Evolutionary conservation across 2,329 filamentous ascomycete genomes (phyloP).

Genomic region (Neoscytalidium dimidiatum): DNA sequence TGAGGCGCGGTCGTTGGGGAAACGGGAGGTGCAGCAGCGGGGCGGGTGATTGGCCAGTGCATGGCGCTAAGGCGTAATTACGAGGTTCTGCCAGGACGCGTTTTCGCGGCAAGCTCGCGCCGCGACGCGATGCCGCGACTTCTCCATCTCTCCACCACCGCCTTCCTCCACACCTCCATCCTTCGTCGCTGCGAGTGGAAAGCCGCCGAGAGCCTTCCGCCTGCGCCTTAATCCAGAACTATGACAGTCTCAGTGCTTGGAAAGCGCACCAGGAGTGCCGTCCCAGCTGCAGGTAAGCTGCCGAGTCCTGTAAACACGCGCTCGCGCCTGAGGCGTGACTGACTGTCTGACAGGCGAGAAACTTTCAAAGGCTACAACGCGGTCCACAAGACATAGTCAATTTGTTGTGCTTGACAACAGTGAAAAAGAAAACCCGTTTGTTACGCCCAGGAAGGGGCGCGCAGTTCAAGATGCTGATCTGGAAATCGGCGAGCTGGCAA

Average conservation of each 20-base stretch:
- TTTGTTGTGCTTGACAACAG: slow-evolving; percentile 58
- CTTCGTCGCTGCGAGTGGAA: background rate
- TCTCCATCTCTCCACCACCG: slow-evolving; percentile 9
- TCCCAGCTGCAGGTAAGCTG: slow-evolving; percentile 22
- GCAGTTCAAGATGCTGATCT: slow-evolving; percentile 35
- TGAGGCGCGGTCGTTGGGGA: slow-evolving; percentile 5
- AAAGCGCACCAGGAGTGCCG: slow-evolving; percentile 41
- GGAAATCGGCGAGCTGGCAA: slow-evolving; percentile 47
- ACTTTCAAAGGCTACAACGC: slow-evolving; percentile 13
- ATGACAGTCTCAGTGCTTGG: slow-evolving; percentile 40
- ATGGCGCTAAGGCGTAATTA: background rate
- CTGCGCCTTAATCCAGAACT: background rate
- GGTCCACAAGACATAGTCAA: slow-evolving; percentile 45
- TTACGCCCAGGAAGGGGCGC: slow-evolving; percentile 37
- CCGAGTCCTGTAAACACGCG: slow-evolving; percentile 29
- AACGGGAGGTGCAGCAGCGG: background rate
- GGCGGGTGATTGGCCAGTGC: background rate
- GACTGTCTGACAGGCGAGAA: slow-evolving; percentile 1
- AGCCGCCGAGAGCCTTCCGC: background rate
- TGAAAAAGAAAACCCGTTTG: slow-evolving; percentile 67
- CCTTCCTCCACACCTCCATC: background rate
- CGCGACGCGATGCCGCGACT: slow-evolving; percentile 10
- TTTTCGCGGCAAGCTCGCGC: background rate
- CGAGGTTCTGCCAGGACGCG: background rate
- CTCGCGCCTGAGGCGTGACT: slow-evolving; percentile 23